Percentiles rank a stretch among this genome's conserved stretches.
Conservation (phyloP, 2,329 filamentous ascomycete species). For the Diaporthe vaccinii region DNA sequence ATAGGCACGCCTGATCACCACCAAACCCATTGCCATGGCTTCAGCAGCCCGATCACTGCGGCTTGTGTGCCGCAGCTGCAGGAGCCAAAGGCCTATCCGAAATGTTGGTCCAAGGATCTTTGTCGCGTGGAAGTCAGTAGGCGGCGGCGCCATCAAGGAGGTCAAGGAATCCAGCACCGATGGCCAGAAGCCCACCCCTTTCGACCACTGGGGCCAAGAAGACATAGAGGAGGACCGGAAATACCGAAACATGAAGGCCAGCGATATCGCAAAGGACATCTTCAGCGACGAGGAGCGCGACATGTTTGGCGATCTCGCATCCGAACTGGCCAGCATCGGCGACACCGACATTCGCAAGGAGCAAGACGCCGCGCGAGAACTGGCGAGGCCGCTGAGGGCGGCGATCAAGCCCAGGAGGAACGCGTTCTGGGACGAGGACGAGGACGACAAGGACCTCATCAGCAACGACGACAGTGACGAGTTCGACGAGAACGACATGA, state of each 20-base stretch:
- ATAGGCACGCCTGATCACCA: conserved; percentile 38
- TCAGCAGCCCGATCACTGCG: conserved; percentile 57
- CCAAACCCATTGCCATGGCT: conserved; percentile 52
- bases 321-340: conserved; percentile 38
- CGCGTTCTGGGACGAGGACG: conserved; percentile 65
- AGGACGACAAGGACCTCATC: conserved; percentile 61
- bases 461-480: conserved; percentile 67
- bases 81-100: conserved; percentile 44
- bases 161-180: conserved; percentile 35
- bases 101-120: conserved; percentile 43
- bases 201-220: conserved; percentile 43
- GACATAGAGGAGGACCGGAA: conserved; percentile 39
- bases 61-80: conserved; percentile 54
- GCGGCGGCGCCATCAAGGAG: conserved; percentile 39
- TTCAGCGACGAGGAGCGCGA: conserved; percentile 33
- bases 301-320: conserved; percentile 18
- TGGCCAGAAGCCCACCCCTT: conserved; percentile 34
- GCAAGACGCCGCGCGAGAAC: conserved; percentile 35
- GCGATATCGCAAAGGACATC: conserved; percentile 33
- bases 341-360: conserved; percentile 42
- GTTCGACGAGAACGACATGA: conserved; percentile 87
- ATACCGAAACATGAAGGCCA: conserved; percentile 37
- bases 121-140: conserved; percentile 47
- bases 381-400: conserved; percentile 43
- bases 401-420: conserved; percentile 47